Conservation (phyloP, 768 basidiomycete genomes). For the Pilatotrama ljubarskyi region DNA sequence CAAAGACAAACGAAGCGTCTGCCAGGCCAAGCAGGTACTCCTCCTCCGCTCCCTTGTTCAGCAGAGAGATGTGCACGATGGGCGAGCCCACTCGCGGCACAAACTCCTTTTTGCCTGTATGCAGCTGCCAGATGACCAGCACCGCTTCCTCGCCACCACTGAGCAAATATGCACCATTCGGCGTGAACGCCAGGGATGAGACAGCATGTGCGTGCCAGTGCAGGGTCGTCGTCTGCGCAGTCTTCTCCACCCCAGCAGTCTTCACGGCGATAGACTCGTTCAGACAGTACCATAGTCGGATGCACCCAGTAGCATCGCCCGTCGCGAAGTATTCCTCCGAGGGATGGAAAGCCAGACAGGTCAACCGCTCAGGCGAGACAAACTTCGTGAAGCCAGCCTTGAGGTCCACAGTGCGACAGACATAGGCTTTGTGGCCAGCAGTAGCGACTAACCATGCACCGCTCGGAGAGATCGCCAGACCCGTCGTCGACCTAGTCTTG, state of each 20-base stretch:
- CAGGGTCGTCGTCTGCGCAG: slow-evolving; percentile 78
- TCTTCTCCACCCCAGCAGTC: slow-evolving; percentile 68
- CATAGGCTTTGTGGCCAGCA: slow-evolving; percentile 76
- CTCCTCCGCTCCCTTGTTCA: slow-evolving; percentile 62
- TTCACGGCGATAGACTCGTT: slow-evolving; percentile 52
- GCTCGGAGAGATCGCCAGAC: slow-evolving; percentile 71
- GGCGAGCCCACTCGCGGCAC: slow-evolving; percentile 90
- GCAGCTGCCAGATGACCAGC: slow-evolving; percentile 95
- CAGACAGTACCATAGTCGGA: slow-evolving; percentile 93
- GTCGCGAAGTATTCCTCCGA: slow-evolving; percentile 93
- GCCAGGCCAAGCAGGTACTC: slow-evolving; percentile 83
- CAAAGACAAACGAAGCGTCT: slow-evolving; percentile 79
- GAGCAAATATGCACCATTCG: slow-evolving; percentile 89
- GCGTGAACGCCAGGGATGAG: slow-evolving; percentile 80
- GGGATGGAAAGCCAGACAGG: slow-evolving; percentile 87
- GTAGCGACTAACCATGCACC: slow-evolving; percentile 78
- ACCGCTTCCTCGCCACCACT: slow-evolving; percentile 96
- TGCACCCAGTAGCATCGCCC: slow-evolving; percentile 81
- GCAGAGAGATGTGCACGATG: slow-evolving; percentile 68
- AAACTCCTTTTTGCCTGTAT: slow-evolving; percentile 86
- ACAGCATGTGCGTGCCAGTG: slow-evolving; percentile 99
- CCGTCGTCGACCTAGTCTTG: slow-evolving; percentile 62
- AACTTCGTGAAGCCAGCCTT: slow-evolving; percentile 78
- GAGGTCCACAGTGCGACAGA: slow-evolving; percentile 57
- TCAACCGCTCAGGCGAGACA: slow-evolving; percentile 75